These are phyloP conservation scores for Candida hungchunana DNA, from an alignment of 805 yeast species.

Conservation along the genomic window DNA sequence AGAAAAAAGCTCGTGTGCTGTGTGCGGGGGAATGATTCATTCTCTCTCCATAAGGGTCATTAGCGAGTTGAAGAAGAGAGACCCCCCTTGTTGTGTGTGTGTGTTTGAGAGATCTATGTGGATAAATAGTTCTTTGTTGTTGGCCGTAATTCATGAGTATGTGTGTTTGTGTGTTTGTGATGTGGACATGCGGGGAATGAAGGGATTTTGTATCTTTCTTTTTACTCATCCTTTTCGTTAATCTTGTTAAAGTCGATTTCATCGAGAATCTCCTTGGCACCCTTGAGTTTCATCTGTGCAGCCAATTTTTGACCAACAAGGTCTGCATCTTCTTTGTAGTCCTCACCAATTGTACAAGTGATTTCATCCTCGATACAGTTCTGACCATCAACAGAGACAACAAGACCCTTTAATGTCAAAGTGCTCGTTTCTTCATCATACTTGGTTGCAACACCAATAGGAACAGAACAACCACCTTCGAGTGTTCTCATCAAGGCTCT, in stretches of 20 bases:
- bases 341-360: slow-evolving; percentile 26
- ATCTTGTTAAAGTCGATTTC: slow-evolving; percentile 70
- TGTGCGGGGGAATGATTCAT: too few species aligned
- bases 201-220: neutral
- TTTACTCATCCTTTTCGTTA: slow-evolving; percentile 29
- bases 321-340: slow-evolving; percentile 58
- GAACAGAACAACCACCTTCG: slow-evolving; percentile 98
- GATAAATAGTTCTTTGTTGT: slow-evolving; percentile 2
- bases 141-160: slow-evolving; percentile 5
- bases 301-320: slow-evolving; percentile 70
- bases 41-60: too few species aligned
- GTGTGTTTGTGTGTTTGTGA: neutral
- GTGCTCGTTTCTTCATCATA: slow-evolving; percentile 42
- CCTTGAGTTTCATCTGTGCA: slow-evolving; percentile 56
- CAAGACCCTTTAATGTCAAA: slow-evolving; percentile 62
- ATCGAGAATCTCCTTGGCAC: slow-evolving; percentile 82
- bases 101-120: too few species aligned
- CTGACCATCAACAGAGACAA: slow-evolving; percentile 81
- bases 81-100: too few species aligned
- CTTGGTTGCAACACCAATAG: slow-evolving; percentile 80
- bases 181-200: neutral
- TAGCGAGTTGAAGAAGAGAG: too few species aligned
- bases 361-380: slow-evolving; percentile 57
- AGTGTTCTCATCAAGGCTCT: slow-evolving; percentile 79
- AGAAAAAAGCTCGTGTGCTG: too few species aligned